Evolutionary conservation across 2,329 filamentous ascomycete genomes (phyloP), one percentile per base, ranked within the genome.

Genomic region (Fusarium tricinctum): DNA sequence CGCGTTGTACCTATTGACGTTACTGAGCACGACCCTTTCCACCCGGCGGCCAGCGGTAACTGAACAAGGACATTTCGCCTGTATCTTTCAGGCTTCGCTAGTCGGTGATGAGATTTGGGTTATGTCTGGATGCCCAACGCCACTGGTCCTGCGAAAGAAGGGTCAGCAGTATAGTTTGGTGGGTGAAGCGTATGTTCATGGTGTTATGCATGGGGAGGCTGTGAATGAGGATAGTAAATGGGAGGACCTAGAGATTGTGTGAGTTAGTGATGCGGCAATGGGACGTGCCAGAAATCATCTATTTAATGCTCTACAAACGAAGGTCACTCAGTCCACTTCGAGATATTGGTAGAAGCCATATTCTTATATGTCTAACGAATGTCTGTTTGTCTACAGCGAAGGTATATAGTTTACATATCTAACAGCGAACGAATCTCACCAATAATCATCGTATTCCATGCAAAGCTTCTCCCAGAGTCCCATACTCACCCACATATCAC

Each of bases 61-160:
- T 3, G 12, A 57, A 2, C 28, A 6, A 26, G 20, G 35, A 0
- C 1, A 53, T 35, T 2, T 57, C 3, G 35, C 33, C 0, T 57
- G 46, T 35, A 20, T 40, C 5, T 35, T 39, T 1, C 26, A 43
- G 8, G 52, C 35, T 19, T 19, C 28, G 1, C 13, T 20, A 10
- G 7, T 15, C 5, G 53, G 3, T 4, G 53, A 53, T 6, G 28
- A 57, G 6, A 20, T 53, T 7, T 57, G 53, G 53, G 2, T 57
- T 7, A 5, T 53, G 1, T 53, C 35, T 5, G 46, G 46, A 10
- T 53, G 53, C 35, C 53, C 53, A 17, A 52, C 48, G 6, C 46
- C 53, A 4, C n/a, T 57, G 4, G 53, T 53, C 13, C 0, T 35
- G 28, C n/a, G 46, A n/a, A 14, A 23, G 8, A 0, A 33, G 7